Percentiles rank a stretch among this genome's conserved stretches.
Conservation (phyloP, 164 flowering plant genomes). For the Liriodendron chinense region DNA sequence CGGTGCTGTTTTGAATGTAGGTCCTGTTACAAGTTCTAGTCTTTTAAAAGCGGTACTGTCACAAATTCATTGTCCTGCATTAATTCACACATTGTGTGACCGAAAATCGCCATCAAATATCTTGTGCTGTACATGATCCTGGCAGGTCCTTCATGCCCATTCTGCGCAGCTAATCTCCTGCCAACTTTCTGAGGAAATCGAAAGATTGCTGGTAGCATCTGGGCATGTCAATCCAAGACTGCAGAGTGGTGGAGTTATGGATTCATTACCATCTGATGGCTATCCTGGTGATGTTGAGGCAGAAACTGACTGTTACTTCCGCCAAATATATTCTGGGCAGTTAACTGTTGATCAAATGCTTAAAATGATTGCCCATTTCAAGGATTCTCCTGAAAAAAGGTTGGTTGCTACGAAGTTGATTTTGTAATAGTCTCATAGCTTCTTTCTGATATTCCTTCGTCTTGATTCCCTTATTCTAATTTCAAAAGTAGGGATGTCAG, state of each 20-base stretch:
- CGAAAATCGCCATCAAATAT: neutral
- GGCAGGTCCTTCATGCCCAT: constrained; percentile 75
- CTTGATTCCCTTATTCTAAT: too few relatives aligned
- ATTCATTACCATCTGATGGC: constrained; percentile 57
- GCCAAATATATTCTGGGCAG: constrained; percentile 76
- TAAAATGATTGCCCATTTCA: constrained; percentile 80
- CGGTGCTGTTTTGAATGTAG: constrained; percentile 42
- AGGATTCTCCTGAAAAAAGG: constrained; percentile 84
- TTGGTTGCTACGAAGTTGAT: constrained; percentile 7
- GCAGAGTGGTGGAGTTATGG: constrained; percentile 51
- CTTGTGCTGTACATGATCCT: neutral
- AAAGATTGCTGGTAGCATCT: constrained; percentile 43
- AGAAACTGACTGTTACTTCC: constrained; percentile 83
- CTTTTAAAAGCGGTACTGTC: constrained; percentile 57
- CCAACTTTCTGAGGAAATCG: constrained; percentile 66
- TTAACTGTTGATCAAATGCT: constrained; percentile 76
- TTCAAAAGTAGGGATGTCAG: too few relatives aligned
- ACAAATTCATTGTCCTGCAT: neutral
- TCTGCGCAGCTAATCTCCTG: constrained; percentile 38
- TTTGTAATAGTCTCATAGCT: neutral
- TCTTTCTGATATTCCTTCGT: too few relatives aligned
- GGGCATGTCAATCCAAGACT: constrained; percentile 41
- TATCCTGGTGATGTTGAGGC: constrained; percentile 72
- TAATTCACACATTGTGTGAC: too few relatives aligned
- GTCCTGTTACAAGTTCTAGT: constrained; percentile 46